Base-by-base conservation (phyloP, 768 basidiomycete genomes). In the Boletus reticuloceps region DNA sequence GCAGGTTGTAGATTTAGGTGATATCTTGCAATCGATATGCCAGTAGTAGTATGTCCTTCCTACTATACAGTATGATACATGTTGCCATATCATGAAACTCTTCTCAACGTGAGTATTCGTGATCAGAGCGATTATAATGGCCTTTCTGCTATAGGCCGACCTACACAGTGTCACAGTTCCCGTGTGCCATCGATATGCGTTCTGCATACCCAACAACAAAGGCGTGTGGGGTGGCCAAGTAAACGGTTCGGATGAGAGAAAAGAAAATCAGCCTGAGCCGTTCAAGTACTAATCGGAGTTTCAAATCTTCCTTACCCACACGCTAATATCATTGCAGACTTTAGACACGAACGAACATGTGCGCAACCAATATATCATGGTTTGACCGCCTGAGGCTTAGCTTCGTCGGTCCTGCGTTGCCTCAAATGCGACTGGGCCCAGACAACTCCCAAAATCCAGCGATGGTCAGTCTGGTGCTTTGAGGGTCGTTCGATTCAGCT, bases 41-140 rank as follows among this genome's bases (percentile, higher is more conserved):
- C 27, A 29, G 25, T 25, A 29, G 16, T 38, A n/a, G 25, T 38
- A 32, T 22, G 10, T 25, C 16, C 10, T 4, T 43, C 16, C 20
- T 22, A 22, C 16, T 22, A 36, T 25, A 29, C 9, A 3, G 42
- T 34, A 13, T 25, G 6, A 17, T 25, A 50, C 32, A 56, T 88
- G 78, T 89, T 55, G 86, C 88, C 88, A 72, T 82, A 76, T 75
- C 85, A 91, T 90, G 89, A 91, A 91, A 91, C 89, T 88, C 87
- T 81, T 80, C 75, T 82, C 84, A 63, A 81, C 86, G 85, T 90
- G 74, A 59, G 67, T 67, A 53, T 74, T 68, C 76, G 87, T 80
- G 84, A 84, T 84, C 70, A 77, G 86, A 90, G 89, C 82, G 89
- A 91, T 91, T 90, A 90, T 82, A 69, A 77, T 79, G 88, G 88